These are phyloP conservation scores for Trichoderma asperellum DNA, from an alignment of 2,329 filamentous ascomycete genomes.

Conservation along the genomic window DNA sequence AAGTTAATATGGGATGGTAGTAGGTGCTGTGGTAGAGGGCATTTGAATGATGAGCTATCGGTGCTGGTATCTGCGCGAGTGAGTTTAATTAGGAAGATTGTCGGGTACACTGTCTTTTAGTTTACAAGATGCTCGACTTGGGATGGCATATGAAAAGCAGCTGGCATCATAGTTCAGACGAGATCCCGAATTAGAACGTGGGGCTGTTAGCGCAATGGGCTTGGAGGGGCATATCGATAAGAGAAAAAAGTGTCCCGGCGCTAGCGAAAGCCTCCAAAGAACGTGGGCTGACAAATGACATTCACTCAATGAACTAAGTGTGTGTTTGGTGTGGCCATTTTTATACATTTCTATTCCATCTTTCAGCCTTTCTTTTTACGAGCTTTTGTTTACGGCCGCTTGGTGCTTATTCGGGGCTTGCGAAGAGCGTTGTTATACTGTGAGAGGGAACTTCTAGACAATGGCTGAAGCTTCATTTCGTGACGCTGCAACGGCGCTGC, in stretches of 20 bases:
- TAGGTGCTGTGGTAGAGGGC: neutral
- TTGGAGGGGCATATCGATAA: conserved; percentile 31
- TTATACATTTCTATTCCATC: neutral
- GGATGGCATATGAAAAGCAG: neutral
- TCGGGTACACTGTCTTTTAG: neutral
- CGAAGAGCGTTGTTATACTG: neutral
- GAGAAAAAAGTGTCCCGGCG: neutral
- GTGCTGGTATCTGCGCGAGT: neutral
- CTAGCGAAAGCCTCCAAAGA: neutral
- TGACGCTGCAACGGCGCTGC: conserved; percentile 33
- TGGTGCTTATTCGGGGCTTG: neutral
- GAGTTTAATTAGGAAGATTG: neutral
- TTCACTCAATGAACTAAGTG: neutral
- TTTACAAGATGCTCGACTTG: neutral
- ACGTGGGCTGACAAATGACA: conserved; percentile 27
- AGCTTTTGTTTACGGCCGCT: neutral
- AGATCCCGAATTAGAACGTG: neutral
- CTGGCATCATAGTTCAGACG: neutral
- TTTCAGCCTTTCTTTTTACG: neutral
- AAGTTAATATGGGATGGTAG: neutral
- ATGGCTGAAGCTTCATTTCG: conserved; percentile 47
- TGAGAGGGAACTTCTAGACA: neutral
- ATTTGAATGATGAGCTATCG: neutral
- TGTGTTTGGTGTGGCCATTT: neutral
- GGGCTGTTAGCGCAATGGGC: neutral